phyloP scores from a whole-genome alignment of 2,329 filamentous ascomycete genomes.

The Akanthomyces lecanii region DNA sequence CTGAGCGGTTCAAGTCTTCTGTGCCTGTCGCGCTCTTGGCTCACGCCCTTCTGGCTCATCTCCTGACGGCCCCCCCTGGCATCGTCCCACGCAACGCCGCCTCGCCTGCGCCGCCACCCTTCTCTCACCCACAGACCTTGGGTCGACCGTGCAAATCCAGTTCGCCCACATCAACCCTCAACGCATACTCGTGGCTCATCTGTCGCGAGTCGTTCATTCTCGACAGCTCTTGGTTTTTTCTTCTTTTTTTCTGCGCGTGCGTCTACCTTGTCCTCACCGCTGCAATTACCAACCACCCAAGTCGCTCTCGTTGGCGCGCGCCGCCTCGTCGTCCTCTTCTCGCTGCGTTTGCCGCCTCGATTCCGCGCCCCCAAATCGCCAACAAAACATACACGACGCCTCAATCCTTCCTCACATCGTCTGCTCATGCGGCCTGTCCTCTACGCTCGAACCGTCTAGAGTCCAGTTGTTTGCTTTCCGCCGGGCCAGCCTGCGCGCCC shows the following conservation, averaged over 20 bases:
- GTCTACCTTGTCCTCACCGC: not conserved
- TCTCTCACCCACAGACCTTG: slow-evolving; percentile 8
- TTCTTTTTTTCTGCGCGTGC: not conserved
- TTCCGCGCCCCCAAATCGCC: not conserved
- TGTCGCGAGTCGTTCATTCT: not conserved
- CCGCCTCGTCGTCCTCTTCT: not conserved
- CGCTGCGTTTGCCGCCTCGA: not conserved
- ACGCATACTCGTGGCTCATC: not conserved
- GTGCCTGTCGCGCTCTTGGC: not conserved
- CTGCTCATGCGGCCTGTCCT: not conserved
- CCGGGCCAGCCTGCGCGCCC: not conserved
- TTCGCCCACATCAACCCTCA: not conserved
- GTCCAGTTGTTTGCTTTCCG: slow-evolving; percentile 2
- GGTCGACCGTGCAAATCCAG: slow-evolving; percentile 6
- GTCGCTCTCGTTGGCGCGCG: not conserved
- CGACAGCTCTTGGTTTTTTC: not conserved
- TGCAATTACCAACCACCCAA: not conserved
- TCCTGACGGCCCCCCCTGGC: slow-evolving; percentile 6
- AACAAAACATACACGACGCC: not conserved
- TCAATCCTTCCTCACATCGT: not conserved
- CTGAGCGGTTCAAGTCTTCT: not conserved
- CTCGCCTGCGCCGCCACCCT: not conserved
- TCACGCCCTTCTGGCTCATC: not conserved
- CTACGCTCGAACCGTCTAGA: not conserved
- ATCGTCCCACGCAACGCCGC: slow-evolving; percentile 6